Evolutionary conservation across 768 basidiomycete species (phyloP).

Genomic region (Pulveroboletus sp.): DNA sequence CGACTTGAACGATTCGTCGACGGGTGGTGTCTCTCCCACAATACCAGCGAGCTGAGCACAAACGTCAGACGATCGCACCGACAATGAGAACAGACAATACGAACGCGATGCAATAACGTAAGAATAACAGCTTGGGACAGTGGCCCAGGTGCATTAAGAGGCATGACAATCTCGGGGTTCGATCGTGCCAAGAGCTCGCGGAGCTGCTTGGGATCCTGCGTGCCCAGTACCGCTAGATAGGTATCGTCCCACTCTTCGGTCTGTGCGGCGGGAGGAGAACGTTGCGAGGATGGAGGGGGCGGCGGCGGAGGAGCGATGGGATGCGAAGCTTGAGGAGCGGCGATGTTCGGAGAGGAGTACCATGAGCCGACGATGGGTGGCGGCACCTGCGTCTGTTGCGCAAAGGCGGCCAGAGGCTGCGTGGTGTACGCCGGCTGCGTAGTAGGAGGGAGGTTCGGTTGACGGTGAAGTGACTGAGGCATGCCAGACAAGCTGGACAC

Average conservation of each 20-base stretch:
- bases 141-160: constrained; percentile 61
- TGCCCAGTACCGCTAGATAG: constrained; percentile 71
- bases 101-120: constrained; percentile 77
- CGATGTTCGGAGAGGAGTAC: constrained; percentile 58
- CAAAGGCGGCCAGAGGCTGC: constrained; percentile 33
- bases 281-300: constrained; percentile 37
- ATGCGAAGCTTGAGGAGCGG: constrained; percentile 79
- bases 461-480: constrained; percentile 35
- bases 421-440: constrained; percentile 32
- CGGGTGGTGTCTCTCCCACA: constrained; percentile 70
- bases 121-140: constrained; percentile 82
- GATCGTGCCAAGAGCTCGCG: constrained; percentile 69
- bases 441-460: constrained; percentile 33
- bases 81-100: constrained; percentile 26
- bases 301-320: constrained; percentile 60
- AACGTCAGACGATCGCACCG: not conserved
- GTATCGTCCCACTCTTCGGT: constrained; percentile 82
- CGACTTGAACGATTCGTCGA: constrained; percentile 77
- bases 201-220: constrained; percentile 70
- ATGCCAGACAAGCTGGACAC: constrained; percentile 35
- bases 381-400: constrained; percentile 33
- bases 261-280: constrained; percentile 53
- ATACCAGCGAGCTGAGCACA: constrained; percentile 61
- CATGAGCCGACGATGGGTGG: constrained; percentile 40
- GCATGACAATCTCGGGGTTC: constrained; percentile 79